Conservation (phyloP, 2,329 filamentous ascomycete species). For the Aspergillus sojae region DNA sequence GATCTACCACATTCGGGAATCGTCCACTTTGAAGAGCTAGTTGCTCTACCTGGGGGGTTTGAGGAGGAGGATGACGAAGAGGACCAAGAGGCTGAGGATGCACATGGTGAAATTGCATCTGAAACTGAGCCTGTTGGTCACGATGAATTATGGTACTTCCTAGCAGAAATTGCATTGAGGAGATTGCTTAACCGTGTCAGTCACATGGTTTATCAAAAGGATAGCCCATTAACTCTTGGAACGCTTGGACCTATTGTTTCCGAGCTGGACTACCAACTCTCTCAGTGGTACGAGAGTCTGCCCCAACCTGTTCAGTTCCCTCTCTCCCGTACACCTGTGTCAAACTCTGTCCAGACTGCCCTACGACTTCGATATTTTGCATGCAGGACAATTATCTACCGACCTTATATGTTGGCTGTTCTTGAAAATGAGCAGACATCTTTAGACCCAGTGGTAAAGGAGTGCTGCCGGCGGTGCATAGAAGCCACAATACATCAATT, state of each 20-base stretch:
- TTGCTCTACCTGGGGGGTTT: constrained; percentile 77
- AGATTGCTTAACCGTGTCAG: constrained; percentile 77
- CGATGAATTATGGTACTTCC: constrained; percentile 83
- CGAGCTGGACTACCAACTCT: constrained; percentile 79
- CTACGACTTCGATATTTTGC: constrained; percentile 79
- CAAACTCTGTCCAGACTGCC: constrained; percentile 77
- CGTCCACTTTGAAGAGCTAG: constrained; percentile 78
- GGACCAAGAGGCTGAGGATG: constrained; percentile 13
- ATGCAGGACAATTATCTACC: constrained; percentile 83
- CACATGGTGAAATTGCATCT: constrained; percentile 5
- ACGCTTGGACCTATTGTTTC: constrained; percentile 76
- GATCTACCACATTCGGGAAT: constrained; percentile 83
- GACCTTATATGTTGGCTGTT: constrained; percentile 79
- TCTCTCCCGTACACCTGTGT: constrained; percentile 66
- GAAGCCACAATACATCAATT: constrained; percentile 79
- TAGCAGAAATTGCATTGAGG: constrained; percentile 78
- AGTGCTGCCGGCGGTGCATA: constrained; percentile 78
- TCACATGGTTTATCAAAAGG: constrained; percentile 77
- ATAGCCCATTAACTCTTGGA: constrained; percentile 70
- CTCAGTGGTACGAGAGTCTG: constrained; percentile 81
- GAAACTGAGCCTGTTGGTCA: constrained; percentile 64
- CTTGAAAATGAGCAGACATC: constrained; percentile 75
- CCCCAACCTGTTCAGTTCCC: constrained; percentile 76
- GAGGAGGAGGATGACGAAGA: constrained; percentile 63
- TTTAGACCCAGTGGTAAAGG: constrained; percentile 71